Evolutionary conservation across 148 eudicot genomes (phyloP), one percentile per base, ranked within the genome.

Genomic region (Rhododendron ovatum): DNA sequence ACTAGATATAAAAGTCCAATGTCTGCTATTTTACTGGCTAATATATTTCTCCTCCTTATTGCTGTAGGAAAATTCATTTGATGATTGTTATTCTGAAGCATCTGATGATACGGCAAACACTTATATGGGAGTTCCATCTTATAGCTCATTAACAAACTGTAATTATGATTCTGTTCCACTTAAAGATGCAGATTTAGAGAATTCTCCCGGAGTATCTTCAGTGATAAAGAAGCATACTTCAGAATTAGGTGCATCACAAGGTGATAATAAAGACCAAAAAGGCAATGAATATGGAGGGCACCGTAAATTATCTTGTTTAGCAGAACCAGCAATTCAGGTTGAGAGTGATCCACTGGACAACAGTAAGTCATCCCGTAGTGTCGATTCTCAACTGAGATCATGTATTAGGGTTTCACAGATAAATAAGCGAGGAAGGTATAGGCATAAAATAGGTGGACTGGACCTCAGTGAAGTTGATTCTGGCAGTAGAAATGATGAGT

Each of bases 41-140:
- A 45, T 73, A 33, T 67, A 28, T 28, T 89, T 12, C 10, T 80
- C 24, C 61, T 45, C 55, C 17, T 11, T 35, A 61, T 51, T 74
- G 55, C 76, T 88, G 59, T 89, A 95, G 96, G 90, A 87, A 86
- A 92, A 82, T 53, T 80, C 85, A 69, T 81, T 51, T 87, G 75
- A 87, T 78, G 89, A 90, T 84, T 87, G 73, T 82, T 85, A 65
- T 86, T 89, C 93, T 41, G 96, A 91, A 76, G 90, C 75, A 77
- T 90, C 92, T 50, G 92, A 91, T 71, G 94, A 92, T 48, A 91
- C 91, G 61, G 92, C 89, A 84, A 92, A 92, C 88, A 86, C 83
- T 30, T 82, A 83, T 82, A 73, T 80, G 71, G 91, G 87, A 73
- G 85, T 81, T 50, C 89, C 84, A 37, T 84, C 91, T 71, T 75